Evolutionary conservation across 73 alveolate species (phyloP).

Genomic region (Tetrahymena malaccensis): DNA sequence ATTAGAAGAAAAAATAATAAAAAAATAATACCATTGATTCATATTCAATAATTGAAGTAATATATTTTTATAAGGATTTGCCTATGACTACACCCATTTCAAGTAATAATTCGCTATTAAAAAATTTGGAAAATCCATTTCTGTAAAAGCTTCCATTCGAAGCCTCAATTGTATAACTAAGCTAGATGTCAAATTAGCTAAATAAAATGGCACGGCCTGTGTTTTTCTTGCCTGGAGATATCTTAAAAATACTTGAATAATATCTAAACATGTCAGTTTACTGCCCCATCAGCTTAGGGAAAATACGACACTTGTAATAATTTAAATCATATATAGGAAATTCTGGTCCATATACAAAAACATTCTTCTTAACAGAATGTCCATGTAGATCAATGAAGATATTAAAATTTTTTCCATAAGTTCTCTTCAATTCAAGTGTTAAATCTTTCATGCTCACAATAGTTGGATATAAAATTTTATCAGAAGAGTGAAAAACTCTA

Average conservation of each 20-base stretch:
- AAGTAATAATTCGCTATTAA: neutral
- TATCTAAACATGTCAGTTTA: constrained; percentile 26
- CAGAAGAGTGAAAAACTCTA: constrained; percentile 70
- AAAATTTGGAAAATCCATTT: neutral
- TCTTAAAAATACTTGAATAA: constrained; percentile 16
- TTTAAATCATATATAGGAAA: constrained; percentile 35
- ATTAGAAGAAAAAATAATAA: neutral
- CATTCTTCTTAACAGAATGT: constrained; percentile 61
- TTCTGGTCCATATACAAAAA: constrained; percentile 66
- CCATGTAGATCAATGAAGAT: constrained; percentile 67
- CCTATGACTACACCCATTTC: constrained; percentile 29
- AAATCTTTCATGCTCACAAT: constrained; percentile 63
- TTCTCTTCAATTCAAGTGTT: constrained; percentile 21
- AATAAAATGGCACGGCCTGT: constrained; percentile 25
- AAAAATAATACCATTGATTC: neutral
- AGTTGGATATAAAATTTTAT: constrained; percentile 75
- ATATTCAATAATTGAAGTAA: neutral
- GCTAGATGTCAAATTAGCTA: neutral
- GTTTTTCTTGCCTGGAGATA: neutral
- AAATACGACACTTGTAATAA: constrained; percentile 25
- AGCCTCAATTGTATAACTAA: constrained; percentile 33
- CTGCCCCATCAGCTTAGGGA: neutral
- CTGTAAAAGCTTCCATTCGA: constrained; percentile 31
- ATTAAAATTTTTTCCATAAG: constrained; percentile 12
- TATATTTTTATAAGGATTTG: neutral